Evolutionary conservation across 345 rosid genomes (phyloP), one percentile per base, ranked within the genome.

Genomic region (Heritiera fomes): DNA sequence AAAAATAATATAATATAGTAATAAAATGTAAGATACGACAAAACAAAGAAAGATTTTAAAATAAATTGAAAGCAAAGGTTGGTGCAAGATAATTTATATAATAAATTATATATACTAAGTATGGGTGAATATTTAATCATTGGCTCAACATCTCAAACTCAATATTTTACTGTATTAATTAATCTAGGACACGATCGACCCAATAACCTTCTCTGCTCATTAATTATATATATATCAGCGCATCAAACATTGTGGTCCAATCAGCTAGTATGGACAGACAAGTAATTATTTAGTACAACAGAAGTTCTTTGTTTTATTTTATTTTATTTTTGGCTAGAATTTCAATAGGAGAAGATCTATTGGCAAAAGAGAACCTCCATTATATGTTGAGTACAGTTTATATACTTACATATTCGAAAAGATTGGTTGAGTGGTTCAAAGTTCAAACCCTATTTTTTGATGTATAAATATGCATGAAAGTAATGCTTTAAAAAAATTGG

Each of bases 51-150:
- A 8, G 9, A 60, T 1, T 63, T 5, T 4, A 63, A 63, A 34
- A 34, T 1, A 34, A 60, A 63, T 63, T 13, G n/a, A 63, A 32
- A 32, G 8, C 43, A 32, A 63, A 63, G 14, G 68, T 63, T 63
- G 68, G 43, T 14, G n/a, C 9, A 63, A 34, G 38, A 13, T 62
- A 63, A 63, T 63, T 30, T 34, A 32, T 63, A 0, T 5, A 4
- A 63, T 63, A 32, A 63, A 32, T 62, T 12, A 32, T 34, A 62
- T 34, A 34, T 34, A 1, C 38, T 34, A 34, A 1, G 8, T 62
- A 34, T 63, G n/a, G n/a, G 2, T 63, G 18, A 63, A 63, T 63
- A 63, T 32, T 63, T 63, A 63, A 63, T 63, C 68, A 63, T 63
- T 63, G 68, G 68, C 45, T 32, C n/a, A 63, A 45, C 68, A 63